These are phyloP conservation scores for Trypanosoma melophagium DNA, from an alignment of 208 protist species.

Conservation along the genomic window DNA sequence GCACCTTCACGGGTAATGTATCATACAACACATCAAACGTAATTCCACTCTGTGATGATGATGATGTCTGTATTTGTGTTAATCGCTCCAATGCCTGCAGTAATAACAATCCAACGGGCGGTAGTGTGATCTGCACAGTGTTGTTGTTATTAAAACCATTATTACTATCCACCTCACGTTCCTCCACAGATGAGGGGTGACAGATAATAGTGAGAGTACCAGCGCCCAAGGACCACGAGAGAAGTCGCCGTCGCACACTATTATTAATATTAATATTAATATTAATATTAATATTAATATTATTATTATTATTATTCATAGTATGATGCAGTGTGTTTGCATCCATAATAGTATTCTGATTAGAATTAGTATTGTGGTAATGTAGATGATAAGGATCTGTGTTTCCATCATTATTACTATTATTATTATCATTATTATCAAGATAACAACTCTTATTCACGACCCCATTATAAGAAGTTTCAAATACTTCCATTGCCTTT, in stretches of 20 bases:
- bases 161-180: not conserved
- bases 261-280: too few species aligned
- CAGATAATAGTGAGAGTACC: conserved; percentile 11
- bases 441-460: not conserved
- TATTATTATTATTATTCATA: too few species aligned
- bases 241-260: conserved; percentile 25
- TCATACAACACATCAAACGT: too few species aligned
- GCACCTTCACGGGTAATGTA: too few species aligned
- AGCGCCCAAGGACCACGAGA: conserved; percentile 29
- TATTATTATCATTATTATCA: not conserved
- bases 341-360: too few species aligned
- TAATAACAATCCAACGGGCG: conserved; percentile 52
- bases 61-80: too few species aligned
- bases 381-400: too few species aligned
- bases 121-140: conserved; percentile 36
- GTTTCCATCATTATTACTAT: not conserved
- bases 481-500: conserved; percentile 57
- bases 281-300: too few species aligned
- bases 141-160: not conserved
- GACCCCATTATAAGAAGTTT: conserved; percentile 34
- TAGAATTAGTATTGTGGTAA: too few species aligned
- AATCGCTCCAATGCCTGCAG: conserved; percentile 58
- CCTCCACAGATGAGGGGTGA: not conserved
- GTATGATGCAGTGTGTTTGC: too few species aligned
- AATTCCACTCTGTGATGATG: too few species aligned